Evolutionary conservation across 139 green algal genomes (phyloP).

Genomic region (Penium margaritaceum): DNA sequence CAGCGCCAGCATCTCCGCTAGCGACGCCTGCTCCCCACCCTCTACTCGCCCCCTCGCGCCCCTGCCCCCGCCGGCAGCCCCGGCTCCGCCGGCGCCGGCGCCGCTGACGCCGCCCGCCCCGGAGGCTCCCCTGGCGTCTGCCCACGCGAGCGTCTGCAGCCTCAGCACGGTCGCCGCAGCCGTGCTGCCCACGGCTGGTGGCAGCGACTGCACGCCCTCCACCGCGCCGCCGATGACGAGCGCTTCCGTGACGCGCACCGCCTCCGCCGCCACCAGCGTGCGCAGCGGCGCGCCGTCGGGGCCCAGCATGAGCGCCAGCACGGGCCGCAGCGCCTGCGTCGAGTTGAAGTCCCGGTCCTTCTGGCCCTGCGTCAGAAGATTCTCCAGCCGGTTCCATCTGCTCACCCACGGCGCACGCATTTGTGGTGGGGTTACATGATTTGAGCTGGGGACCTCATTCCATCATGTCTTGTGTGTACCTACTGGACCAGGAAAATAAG

Average conservation of each 20-base stretch:
- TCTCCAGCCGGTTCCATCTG: constrained; percentile 34
- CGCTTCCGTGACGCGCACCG: constrained; percentile 24
- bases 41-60: background rate
- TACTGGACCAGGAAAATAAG: too few relatives aligned
- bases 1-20: constrained; percentile 18
- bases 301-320: constrained; percentile 21
- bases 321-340: constrained; percentile 1
- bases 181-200: background rate
- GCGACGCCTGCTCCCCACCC: background rate
- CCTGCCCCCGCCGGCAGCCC: constrained; percentile 1
- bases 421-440: too few relatives aligned
- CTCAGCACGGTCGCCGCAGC: too few relatives aligned
- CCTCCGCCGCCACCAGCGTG: constrained; percentile 19
- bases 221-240: background rate
- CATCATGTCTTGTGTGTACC: too few relatives aligned
- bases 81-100: background rate
- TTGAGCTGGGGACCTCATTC: too few relatives aligned
- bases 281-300: constrained; percentile 8
- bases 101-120: background rate
- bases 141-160: too few relatives aligned
- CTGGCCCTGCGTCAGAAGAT: constrained; percentile 13
- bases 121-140: too few relatives aligned
- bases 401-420: too few relatives aligned
- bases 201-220: background rate
- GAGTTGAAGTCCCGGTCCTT: constrained; percentile 21